A percentile compares a stretch with the other conserved stretches of the same genome.
Evolutionary conservation across 2,329 filamentous ascomycete genomes (phyloP).

Genomic region (Colletotrichum tropicicola): DNA sequence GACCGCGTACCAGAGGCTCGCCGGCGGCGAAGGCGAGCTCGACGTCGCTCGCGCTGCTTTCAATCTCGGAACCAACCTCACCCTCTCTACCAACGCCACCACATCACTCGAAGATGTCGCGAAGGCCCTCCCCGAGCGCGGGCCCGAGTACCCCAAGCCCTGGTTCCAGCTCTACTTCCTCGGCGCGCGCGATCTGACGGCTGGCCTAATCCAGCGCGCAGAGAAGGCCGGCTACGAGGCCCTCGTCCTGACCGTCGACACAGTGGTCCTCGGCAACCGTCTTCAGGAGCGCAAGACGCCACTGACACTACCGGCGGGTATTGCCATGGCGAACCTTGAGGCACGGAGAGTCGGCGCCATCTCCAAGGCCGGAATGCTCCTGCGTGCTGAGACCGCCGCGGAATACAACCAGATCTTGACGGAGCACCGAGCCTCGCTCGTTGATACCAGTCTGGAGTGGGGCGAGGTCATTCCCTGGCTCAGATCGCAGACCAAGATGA

Average conservation of each 20-base stretch:
- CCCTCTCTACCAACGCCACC: constrained; percentile 37
- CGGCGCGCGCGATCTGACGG: constrained; percentile 32
- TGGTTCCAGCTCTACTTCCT: constrained; percentile 38
- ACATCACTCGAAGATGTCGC: constrained; percentile 40
- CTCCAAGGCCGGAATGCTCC: constrained; percentile 32
- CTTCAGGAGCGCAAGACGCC: constrained; percentile 38
- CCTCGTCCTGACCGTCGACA: constrained; percentile 40
- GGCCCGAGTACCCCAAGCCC: constrained; percentile 22
- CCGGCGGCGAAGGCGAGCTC: constrained; percentile 37
- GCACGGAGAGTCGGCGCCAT: constrained; percentile 2
- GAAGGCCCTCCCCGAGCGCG: constrained; percentile 14
- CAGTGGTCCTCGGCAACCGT: constrained; percentile 39
- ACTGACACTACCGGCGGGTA: constrained; percentile 31
- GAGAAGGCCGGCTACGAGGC: constrained; percentile 40
- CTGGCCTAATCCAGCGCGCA: constrained; percentile 35
- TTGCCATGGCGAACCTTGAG: constrained; percentile 35
- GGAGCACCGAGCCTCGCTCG: constrained; percentile 18
- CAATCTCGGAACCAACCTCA: constrained; percentile 36
- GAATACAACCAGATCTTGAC: constrained; percentile 19
- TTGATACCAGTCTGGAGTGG: constrained; percentile 35
- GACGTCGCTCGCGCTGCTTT: constrained; percentile 37
- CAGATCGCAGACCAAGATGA: constrained; percentile 34
- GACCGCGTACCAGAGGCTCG: constrained; percentile 39
- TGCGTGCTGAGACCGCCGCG: constrained; percentile 20
- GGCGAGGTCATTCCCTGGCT: constrained; percentile 34